phyloP scores from a whole-genome alignment of 768 basidiomycete species.

The Kwoniella pini region DNA sequence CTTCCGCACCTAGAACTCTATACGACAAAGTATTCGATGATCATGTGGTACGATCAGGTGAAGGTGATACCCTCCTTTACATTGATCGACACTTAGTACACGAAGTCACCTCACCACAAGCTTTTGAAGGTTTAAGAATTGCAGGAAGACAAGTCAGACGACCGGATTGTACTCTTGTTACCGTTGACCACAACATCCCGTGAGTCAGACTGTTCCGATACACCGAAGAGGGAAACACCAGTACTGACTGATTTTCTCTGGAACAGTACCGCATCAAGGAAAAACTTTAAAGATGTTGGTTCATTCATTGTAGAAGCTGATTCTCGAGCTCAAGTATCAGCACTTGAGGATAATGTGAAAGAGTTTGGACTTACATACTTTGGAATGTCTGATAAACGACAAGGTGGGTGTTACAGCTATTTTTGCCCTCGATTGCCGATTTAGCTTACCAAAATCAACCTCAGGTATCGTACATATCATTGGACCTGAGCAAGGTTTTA shows the following conservation, averaged over 20 bases:
- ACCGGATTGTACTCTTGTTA: slow-evolving; percentile 85
- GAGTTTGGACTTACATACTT: slow-evolving; percentile 91
- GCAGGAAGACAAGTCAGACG: slow-evolving; percentile 76
- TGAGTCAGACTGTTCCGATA: slow-evolving; percentile 56
- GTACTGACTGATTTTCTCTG: neutral
- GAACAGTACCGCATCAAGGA: slow-evolving; percentile 68
- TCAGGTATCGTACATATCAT: slow-evolving; percentile 83
- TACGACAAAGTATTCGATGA: slow-evolving; percentile 99
- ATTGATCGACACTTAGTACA: slow-evolving; percentile 68
- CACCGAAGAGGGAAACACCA: no score
- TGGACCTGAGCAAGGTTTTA: slow-evolving; percentile 92
- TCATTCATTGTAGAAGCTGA: slow-evolving; percentile 81
- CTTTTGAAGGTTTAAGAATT: slow-evolving; percentile 80
- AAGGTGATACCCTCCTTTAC: slow-evolving; percentile 56
- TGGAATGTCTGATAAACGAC: slow-evolving; percentile 82
- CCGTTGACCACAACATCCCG: slow-evolving; percentile 86
- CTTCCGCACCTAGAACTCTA: slow-evolving; percentile 73
- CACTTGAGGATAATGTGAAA: slow-evolving; percentile 85
- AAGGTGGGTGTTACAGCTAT: slow-evolving; percentile 61
- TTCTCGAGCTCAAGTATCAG: slow-evolving; percentile 76
- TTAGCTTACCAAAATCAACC: slow-evolving; percentile 5
- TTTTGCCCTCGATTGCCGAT: neutral
- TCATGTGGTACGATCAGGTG: slow-evolving; percentile 72
- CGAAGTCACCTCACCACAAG: slow-evolving; percentile 92
- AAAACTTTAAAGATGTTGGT: slow-evolving; percentile 69